Evolutionary conservation across 176 grass and related monocot species (phyloP).

Genomic region (Musa itinerans): DNA sequence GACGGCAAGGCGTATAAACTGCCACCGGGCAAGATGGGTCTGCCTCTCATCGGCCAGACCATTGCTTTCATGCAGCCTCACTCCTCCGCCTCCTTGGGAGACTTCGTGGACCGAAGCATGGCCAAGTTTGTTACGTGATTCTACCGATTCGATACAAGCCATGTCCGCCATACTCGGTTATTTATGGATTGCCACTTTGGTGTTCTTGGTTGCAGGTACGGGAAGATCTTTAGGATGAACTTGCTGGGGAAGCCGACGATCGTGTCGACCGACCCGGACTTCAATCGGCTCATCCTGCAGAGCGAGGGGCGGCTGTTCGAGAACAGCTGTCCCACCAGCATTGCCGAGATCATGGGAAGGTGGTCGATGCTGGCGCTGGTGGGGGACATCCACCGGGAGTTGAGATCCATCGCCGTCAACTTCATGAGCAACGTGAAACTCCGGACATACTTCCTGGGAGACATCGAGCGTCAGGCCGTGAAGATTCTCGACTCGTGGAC

Average conservation of each 20-base stretch:
- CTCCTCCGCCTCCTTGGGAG: slow-evolving; percentile 8
- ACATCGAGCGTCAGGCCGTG: slow-evolving; percentile 22
- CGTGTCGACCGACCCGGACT: neutral
- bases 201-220: neutral
- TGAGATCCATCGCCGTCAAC: slow-evolving; percentile 28
- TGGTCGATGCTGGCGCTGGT: slow-evolving; percentile 25
- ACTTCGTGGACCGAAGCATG: neutral
- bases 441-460: slow-evolving; percentile 13
- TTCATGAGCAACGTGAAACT: slow-evolving; percentile 21
- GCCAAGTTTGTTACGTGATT: neutral
- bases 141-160: neutral
- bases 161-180: neutral
- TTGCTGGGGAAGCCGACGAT: slow-evolving; percentile 6
- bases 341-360: slow-evolving; percentile 19
- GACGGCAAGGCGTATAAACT: neutral
- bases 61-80: slow-evolving; percentile 13
- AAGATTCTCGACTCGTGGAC: slow-evolving; percentile 24
- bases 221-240: slow-evolving; percentile 4
- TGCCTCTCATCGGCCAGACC: slow-evolving; percentile 12
- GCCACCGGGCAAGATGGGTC: slow-evolving; percentile 4
- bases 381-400: slow-evolving; percentile 24
- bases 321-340: slow-evolving; percentile 24
- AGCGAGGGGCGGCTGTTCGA: slow-evolving; percentile 25
- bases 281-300: slow-evolving; percentile 32
- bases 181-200: neutral